Evolutionary conservation across 768 basidiomycete genomes (phyloP).

Genomic region (Lactarius psammicola): DNA sequence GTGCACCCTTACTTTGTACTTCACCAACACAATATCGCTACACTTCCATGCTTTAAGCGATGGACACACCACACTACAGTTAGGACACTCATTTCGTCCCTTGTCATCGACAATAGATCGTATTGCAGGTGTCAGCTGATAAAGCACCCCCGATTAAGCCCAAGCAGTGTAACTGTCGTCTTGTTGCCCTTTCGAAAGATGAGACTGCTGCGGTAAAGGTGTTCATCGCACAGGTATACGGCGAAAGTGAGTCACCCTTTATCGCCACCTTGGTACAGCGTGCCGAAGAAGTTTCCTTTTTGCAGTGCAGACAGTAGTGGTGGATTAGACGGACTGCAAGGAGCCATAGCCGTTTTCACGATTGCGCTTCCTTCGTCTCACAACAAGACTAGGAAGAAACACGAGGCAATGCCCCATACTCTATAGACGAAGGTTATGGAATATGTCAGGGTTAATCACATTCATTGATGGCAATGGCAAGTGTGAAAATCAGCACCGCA

Average conservation of each 20-base stretch:
- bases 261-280: neutral
- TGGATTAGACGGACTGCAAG: neutral
- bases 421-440: neutral
- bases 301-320: neutral
- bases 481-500: neutral
- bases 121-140: neutral
- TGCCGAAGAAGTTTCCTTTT: neutral
- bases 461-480: neutral
- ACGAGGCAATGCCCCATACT: neutral
- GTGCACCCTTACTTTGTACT: slow-evolving; percentile 1
- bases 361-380: neutral
- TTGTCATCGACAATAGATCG: neutral
- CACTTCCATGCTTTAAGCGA: neutral
- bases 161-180: neutral
- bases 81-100: neutral
- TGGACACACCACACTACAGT: neutral
- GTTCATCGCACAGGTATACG: neutral
- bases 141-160: neutral
- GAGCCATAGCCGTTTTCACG: neutral
- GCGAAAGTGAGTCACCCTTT: neutral
- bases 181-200: neutral
- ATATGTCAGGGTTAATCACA: neutral
- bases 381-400: neutral
- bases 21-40: neutral
- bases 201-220: neutral